A percentile compares a stretch with the other conserved stretches of the same genome.
Evolutionary conservation across 1,139 yeast genomes (phyloP).

Genomic region (Taphrina wiesneri): DNA sequence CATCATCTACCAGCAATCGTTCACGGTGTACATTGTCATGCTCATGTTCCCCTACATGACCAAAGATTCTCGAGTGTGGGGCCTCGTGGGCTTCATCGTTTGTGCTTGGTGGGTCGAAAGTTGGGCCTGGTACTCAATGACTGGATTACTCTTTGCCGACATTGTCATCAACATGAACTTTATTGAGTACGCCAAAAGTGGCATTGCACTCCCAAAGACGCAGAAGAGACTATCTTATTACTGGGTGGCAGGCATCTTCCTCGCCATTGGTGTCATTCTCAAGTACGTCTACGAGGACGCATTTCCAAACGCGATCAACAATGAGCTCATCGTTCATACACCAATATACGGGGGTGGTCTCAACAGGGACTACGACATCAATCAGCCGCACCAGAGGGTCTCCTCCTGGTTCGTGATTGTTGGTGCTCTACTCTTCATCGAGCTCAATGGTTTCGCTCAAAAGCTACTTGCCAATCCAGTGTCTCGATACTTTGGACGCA

Average conservation of each 20-base stretch:
- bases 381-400: constrained; percentile 28
- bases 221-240: constrained; percentile 11
- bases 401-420: constrained; percentile 34
- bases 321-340: constrained; percentile 25
- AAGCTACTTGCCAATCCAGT: constrained; percentile 18
- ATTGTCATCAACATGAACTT: constrained; percentile 26
- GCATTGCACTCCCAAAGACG: constrained; percentile 8
- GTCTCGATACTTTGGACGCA: constrained; percentile 28
- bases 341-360: constrained; percentile 33
- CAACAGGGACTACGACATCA: constrained; percentile 12
- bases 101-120: constrained; percentile 27
- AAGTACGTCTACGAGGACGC: constrained; percentile 31
- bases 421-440: constrained; percentile 27
- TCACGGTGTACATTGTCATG: constrained; percentile 32
- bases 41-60: constrained; percentile 28
- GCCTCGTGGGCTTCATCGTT: constrained; percentile 12
- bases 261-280: constrained; percentile 20
- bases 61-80: constrained; percentile 12
- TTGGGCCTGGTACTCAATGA: constrained; percentile 32
- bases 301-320: constrained; percentile 23
- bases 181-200: constrained; percentile 13
- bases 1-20: constrained; percentile 26
- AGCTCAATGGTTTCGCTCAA: constrained; percentile 18
- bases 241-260: constrained; percentile 19
- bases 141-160: constrained; percentile 25